Percentiles rank a stretch among this genome's conserved stretches.
Conservation (phyloP, 176 grass and related monocot species). For the Sorghum bicolor region Sorghum_bicolor_NCBIv3 NC_012872.2:36113501-36114000, state of each 20-base stretch:
- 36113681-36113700: slow-evolving; percentile 13
- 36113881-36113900: slow-evolving; percentile 98
- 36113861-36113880: slow-evolving; percentile 94
- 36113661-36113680: slow-evolving; percentile 71
- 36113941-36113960: slow-evolving; percentile 99
- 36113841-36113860: slow-evolving; percentile 86
- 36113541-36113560: not conserved
- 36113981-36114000: slow-evolving; percentile 22
- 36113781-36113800: slow-evolving; percentile 88
- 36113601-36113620: slow-evolving; percentile 92
- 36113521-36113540: slow-evolving; percentile 13
- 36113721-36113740: not conserved
- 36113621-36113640: slow-evolving; percentile 85
- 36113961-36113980: slow-evolving; percentile 88
- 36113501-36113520: not conserved
- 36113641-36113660: slow-evolving; percentile 95
- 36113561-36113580: slow-evolving; percentile 13
- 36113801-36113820: slow-evolving; percentile 98
- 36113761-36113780: slow-evolving; percentile 99
- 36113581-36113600: slow-evolving; percentile 20
- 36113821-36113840: slow-evolving; percentile 83
- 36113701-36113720: slow-evolving; percentile 5
- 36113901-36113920: slow-evolving; percentile 96
- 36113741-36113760: slow-evolving; percentile 89
- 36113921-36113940: slow-evolving; percentile 88